Percentiles rank a stretch among this genome's conserved stretches.
Conservation (phyloP, 495 filamentous ascomycete species). For the Penicillium arizonense region DNA sequence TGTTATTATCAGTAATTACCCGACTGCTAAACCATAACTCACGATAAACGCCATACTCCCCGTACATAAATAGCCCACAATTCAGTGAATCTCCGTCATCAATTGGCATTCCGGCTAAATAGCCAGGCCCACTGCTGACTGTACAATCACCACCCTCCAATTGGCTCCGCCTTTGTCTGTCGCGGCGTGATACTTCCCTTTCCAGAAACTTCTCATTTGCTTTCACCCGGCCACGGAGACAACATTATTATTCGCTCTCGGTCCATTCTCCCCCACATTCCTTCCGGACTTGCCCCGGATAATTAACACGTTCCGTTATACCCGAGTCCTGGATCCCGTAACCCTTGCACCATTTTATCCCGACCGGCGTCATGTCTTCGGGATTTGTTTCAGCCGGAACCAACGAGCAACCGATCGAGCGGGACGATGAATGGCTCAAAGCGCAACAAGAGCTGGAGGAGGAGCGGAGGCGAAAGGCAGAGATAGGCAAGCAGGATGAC, state of each 20-base stretch:
- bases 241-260: slow-evolving; percentile 4
- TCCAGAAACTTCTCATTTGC: slow-evolving; percentile 13
- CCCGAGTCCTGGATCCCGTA: slow-evolving; percentile 13
- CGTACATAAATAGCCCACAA: too few species aligned
- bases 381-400: slow-evolving; percentile 90
- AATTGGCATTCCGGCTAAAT: slow-evolving; percentile 22
- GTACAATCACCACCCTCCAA: neutral
- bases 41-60: too few species aligned
- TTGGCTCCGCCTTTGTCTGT: neutral
- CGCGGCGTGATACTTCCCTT: neutral
- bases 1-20: neutral
- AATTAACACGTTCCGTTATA: slow-evolving; percentile 17
- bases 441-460: slow-evolving; percentile 78
- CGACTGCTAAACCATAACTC: neutral
- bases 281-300: slow-evolving; percentile 8
- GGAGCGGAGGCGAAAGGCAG: slow-evolving; percentile 57
- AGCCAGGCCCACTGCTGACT: too few species aligned
- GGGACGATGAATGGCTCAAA: slow-evolving; percentile 70
- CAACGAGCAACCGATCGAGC: slow-evolving; percentile 58
- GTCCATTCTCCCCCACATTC: slow-evolving; percentile 3
- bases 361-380: slow-evolving; percentile 60
- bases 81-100: neutral
- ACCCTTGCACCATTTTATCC: slow-evolving; percentile 8
- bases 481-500: slow-evolving; percentile 52
- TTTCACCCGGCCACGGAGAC: neutral